Percentiles rank a stretch among this genome's conserved stretches.
Evolutionary conservation across 2,329 filamentous ascomycete species (phyloP).

Genomic region (Trichoderma sp.): DNA sequence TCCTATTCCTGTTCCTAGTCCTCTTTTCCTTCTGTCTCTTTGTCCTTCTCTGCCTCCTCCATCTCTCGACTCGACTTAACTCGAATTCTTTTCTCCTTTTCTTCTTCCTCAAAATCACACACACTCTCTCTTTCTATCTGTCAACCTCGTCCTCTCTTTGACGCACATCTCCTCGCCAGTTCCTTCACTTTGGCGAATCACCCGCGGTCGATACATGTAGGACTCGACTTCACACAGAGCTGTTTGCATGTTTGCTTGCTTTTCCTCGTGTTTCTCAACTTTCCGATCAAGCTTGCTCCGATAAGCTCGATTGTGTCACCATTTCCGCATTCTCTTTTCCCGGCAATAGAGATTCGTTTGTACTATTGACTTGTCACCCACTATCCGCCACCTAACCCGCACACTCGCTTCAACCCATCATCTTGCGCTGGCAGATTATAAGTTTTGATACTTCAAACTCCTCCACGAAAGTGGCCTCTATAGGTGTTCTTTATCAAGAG

Average conservation of each 20-base stretch:
- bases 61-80: neutral
- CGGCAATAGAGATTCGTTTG: neutral
- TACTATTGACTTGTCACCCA: neutral
- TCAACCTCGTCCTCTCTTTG: neutral
- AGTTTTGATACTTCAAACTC: neutral
- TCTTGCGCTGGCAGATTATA: neutral
- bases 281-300: neutral
- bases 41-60: neutral
- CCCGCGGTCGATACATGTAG: neutral
- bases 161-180: neutral
- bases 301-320: slow-evolving; percentile 13
- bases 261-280: neutral
- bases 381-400: neutral
- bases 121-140: neutral
- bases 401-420: neutral
- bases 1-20: neutral
- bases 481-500: neutral
- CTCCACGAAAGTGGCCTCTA: neutral
- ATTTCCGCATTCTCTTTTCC: neutral
- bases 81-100: neutral
- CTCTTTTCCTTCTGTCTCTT: neutral
- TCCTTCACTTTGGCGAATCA: neutral
- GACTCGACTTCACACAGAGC: neutral
- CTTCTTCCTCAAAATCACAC: neutral
- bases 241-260: slow-evolving; percentile 16